Evolutionary conservation across 371 early-diverging fungal species (phyloP).

Genomic region (Chytridiales sp.): DNA sequence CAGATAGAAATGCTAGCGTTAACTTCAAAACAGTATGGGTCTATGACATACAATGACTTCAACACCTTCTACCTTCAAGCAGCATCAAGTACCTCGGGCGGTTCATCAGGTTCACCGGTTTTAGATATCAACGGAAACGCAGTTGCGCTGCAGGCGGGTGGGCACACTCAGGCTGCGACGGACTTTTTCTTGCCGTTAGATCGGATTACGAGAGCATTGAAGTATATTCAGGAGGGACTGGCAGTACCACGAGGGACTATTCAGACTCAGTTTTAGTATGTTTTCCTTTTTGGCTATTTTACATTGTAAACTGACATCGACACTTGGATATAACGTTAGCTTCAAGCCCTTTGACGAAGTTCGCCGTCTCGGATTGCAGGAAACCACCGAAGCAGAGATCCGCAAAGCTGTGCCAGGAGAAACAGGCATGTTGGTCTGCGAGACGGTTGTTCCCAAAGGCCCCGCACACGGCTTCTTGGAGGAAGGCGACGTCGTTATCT

Average conservation of each 20-base stretch:
- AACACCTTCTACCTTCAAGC: slow-evolving; percentile 57
- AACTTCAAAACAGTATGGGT: too few species aligned
- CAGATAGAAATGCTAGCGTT: too few species aligned
- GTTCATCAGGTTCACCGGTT: slow-evolving; percentile 84
- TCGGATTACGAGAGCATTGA: slow-evolving; percentile 73
- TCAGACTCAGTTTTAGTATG: slow-evolving; percentile 67
- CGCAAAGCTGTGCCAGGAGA: slow-evolving; percentile 69
- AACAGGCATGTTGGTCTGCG: slow-evolving; percentile 86
- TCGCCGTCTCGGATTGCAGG: slow-evolving; percentile 43
- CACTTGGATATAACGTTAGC: slow-evolving; percentile 1
- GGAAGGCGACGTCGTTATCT: slow-evolving; percentile 83
- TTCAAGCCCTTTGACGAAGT: slow-evolving; percentile 52
- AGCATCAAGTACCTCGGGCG: slow-evolving; percentile 50
- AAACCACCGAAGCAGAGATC: slow-evolving; percentile 67
- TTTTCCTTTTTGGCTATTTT: background rate
- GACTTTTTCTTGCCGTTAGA: slow-evolving; percentile 89
- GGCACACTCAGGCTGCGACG: slow-evolving; percentile 65
- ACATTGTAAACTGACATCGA: background rate
- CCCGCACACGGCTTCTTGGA: slow-evolving; percentile 73
- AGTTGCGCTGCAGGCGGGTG: slow-evolving; percentile 86
- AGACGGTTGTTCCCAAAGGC: slow-evolving; percentile 80
- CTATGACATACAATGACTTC: slow-evolving; percentile 52
- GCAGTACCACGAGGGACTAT: slow-evolving; percentile 86
- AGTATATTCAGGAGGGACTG: slow-evolving; percentile 63
- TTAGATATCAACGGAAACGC: slow-evolving; percentile 91